Percentiles rank a stretch among this genome's conserved stretches.
These are phyloP conservation scores for Claviceps sorghi DNA, from an alignment of 2,329 filamentous ascomycete species.

Conservation along the genomic window DNA sequence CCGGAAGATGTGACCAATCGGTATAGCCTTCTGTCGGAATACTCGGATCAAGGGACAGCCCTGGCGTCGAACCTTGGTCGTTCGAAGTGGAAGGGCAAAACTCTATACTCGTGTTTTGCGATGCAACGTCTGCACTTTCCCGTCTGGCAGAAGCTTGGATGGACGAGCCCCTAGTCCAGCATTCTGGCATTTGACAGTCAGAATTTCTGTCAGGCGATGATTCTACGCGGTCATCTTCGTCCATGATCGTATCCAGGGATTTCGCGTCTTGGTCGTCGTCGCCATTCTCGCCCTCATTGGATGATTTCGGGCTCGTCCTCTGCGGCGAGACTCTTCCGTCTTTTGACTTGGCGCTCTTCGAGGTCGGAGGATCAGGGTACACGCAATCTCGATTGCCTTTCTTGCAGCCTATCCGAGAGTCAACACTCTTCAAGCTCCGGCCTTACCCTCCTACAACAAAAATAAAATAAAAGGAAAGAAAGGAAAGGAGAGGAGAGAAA, in stretches of 20 bases:
- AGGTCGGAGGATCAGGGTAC: constrained; percentile 58
- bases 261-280: constrained; percentile 26
- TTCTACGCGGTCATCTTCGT: constrained; percentile 37
- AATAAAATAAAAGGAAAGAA: too few relatives aligned
- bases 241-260: constrained; percentile 35
- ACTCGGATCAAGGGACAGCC: constrained; percentile 14
- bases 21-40: constrained; percentile 13
- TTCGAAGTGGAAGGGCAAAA: constrained; percentile 37
- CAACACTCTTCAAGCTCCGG: neutral
- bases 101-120: constrained; percentile 34
- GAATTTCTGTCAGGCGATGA: constrained; percentile 8
- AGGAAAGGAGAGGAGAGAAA: too few relatives aligned
- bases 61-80: constrained; percentile 17
- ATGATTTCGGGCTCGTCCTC: constrained; percentile 37
- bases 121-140: constrained; percentile 38
- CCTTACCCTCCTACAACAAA: neutral
- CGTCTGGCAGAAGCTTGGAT: constrained; percentile 23
- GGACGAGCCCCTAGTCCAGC: constrained; percentile 24
- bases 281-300: constrained; percentile 36
- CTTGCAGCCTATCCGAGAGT: constrained; percentile 51
- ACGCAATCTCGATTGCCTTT: constrained; percentile 85
- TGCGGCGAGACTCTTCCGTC: constrained; percentile 23
- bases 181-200: constrained; percentile 9
- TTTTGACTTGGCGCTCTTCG: constrained; percentile 26
- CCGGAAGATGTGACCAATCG: constrained; percentile 45